Evolutionary conservation across 306 rosid species (phyloP).

Genomic region (Begonia loranthoides): DNA sequence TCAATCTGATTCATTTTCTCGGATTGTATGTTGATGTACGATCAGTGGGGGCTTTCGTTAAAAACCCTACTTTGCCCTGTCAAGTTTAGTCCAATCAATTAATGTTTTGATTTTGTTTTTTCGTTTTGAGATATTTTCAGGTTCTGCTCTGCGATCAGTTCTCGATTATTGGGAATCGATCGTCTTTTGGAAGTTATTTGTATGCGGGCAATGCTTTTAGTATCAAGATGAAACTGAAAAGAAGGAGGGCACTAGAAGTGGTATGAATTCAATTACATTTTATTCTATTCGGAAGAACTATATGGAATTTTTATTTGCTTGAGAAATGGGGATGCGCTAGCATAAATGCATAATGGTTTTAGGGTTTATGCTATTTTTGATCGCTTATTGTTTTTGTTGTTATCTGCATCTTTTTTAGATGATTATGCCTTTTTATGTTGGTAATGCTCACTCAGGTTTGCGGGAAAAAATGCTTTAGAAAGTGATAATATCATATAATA

Average conservation of each 20-base stretch:
- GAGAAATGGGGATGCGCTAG: too few relatives aligned
- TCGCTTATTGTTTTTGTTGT: neutral
- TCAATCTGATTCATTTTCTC: conserved; percentile 5
- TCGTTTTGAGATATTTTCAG: conserved; percentile 7
- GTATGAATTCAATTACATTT: conserved; percentile 19
- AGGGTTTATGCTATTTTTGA: neutral
- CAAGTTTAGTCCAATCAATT: conserved; percentile 12
- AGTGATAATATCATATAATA: neutral
- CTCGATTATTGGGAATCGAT: conserved; percentile 32
- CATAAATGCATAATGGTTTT: conserved; percentile 1
- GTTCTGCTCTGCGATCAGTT: conserved; percentile 31
- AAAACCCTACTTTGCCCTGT: conserved; percentile 18
- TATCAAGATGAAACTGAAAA: conserved; percentile 74
- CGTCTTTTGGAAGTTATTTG: conserved; percentile 15
- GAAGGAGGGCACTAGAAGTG: conserved; percentile 96
- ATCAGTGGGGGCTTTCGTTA: conserved; percentile 10
- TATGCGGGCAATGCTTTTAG: conserved; percentile 59
- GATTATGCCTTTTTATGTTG: neutral
- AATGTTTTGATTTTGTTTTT: conserved; percentile 3
- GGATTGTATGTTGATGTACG: conserved; percentile 14
- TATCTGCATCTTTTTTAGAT: neutral
- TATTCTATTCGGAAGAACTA: neutral
- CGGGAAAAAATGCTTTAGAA: neutral
- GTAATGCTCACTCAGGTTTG: neutral
- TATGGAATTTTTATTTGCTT: too few relatives aligned